Evolutionary conservation across 2,329 filamentous ascomycete species (phyloP), one percentile per base, ranked within the genome.

Genomic region (Xylariaceae sp.): DNA sequence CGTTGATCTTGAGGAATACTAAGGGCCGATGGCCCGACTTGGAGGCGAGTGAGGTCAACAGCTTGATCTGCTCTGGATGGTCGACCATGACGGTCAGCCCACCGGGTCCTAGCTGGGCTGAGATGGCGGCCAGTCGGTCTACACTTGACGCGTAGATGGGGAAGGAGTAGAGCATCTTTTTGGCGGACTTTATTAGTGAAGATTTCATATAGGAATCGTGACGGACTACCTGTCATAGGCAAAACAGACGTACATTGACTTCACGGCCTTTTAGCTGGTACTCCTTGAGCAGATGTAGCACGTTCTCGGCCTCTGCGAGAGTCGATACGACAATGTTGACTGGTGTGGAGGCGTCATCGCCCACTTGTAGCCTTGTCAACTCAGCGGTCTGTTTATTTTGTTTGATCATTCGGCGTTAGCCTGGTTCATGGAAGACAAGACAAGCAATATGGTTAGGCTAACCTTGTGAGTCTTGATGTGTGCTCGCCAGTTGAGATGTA

Each of bases 381-480:
- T 92, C 84, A 5, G 78, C 76, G 0, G 89, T 92, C 87, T 89
- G 21, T 31, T 14, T 33, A 5, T 7, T 33, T 28, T 34, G 6
- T 39, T 16, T 4, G 7, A 33, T 23, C 17, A 64, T 70, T 24
- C 66, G 6, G 61, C 43, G 66, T 47, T 34, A 37, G 53, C 47
- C 45, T 62, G 43, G 34, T 12, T 21, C n/a, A 16, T 46, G 8
- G 28, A 29, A 36, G 21, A 21, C 39, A 19, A 33, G 41, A 9
- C n/a, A 62, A 29, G 12, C 9, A 23, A 26, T 36, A 4, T 56
- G 60, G n/a, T 11, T 40, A 19, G n/a, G 31, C 67, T 53, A 73
- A 88, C 88, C 78, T 95, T 95, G 73, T 95, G 91, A 19, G 89
- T 92, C 75, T 95, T 95, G 58, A 94, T 85, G 71, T 95, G 91